Percentiles rank a stretch among this genome's conserved stretches.
Evolutionary conservation across 1,284 basidiomycete genomes (phyloP).

Genomic region (Cutaneotrichosporon sp.): DNA sequence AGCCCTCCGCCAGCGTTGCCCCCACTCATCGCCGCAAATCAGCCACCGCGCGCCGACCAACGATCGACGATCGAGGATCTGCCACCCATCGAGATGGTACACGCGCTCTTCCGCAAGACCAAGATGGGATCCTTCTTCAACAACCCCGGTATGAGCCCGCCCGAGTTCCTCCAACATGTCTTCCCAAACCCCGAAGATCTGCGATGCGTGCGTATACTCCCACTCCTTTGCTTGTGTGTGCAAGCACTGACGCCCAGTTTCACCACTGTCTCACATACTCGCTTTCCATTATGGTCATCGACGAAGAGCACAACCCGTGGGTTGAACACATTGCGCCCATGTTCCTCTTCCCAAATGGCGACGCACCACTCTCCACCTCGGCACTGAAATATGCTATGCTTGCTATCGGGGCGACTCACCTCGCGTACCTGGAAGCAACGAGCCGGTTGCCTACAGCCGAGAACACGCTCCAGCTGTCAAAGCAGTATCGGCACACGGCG

Average conservation of each 20-base stretch:
- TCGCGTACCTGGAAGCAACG: constrained; percentile 20
- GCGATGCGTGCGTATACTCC: constrained; percentile 35
- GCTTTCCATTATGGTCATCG: constrained; percentile 37
- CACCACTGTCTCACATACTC: constrained; percentile 42
- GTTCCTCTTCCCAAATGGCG: constrained; percentile 32
- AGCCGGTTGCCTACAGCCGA: constrained; percentile 7
- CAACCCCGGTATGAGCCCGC: constrained; percentile 31
- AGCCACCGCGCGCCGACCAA: constrained; percentile 6
- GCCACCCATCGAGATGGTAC: constrained; percentile 30
- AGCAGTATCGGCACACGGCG: constrained; percentile 24
- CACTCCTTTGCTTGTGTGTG: background rate
- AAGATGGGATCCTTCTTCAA: constrained; percentile 40
- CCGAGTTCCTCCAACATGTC: constrained; percentile 31
- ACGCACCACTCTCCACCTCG: constrained; percentile 24
- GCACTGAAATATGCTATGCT: constrained; percentile 36
- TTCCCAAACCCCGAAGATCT: constrained; percentile 36
- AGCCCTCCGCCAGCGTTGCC: background rate
- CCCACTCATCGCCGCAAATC: background rate
- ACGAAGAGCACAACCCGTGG: constrained; percentile 42
- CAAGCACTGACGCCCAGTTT: constrained; percentile 31
- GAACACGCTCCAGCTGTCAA: constrained; percentile 19
- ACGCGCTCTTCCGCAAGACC: constrained; percentile 36
- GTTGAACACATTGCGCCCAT: constrained; percentile 35
- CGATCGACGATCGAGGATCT: constrained; percentile 12
- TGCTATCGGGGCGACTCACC: constrained; percentile 33